A percentile compares a stretch with the other conserved stretches of the same genome.
Evolutionary conservation across 768 basidiomycete genomes (phyloP).

Genomic region (Amanita rubescens): DNA sequence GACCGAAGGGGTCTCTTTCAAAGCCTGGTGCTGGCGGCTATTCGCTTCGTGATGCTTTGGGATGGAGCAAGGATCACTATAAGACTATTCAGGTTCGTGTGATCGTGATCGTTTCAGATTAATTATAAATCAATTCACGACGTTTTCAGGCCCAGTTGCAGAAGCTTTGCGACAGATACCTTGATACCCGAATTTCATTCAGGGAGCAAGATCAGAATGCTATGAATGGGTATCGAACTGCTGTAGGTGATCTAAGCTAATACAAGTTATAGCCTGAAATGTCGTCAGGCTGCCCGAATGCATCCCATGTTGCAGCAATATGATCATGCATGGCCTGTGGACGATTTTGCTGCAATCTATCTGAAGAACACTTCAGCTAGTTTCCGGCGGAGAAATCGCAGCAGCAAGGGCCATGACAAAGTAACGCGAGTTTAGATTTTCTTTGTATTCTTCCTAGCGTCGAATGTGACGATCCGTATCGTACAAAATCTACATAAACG

Average conservation of each 20-base stretch:
- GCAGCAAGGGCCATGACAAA: too few species aligned
- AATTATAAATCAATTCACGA: background rate
- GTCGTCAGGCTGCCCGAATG: background rate
- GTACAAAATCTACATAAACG: too few species aligned
- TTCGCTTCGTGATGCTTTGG: background rate
- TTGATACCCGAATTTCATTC: background rate
- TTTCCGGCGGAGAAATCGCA: too few species aligned
- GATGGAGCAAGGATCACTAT: background rate
- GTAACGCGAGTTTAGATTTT: too few species aligned
- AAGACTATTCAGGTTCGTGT: background rate
- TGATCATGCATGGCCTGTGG: background rate
- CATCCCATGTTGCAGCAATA: background rate
- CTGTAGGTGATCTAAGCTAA: too few species aligned
- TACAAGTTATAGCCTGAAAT: background rate
- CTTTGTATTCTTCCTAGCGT: too few species aligned
- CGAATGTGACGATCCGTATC: too few species aligned
- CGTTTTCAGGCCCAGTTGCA: background rate
- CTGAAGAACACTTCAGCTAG: background rate
- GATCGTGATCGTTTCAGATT: too few species aligned
- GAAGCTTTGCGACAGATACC: background rate
- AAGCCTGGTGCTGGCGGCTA: background rate
- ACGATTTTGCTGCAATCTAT: background rate
- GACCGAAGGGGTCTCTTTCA: background rate
- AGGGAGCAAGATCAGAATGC: too few species aligned
- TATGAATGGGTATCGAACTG: too few species aligned